Base-by-base conservation (phyloP, 306 rosid species). In the Corylus heterophylla region DNA sequence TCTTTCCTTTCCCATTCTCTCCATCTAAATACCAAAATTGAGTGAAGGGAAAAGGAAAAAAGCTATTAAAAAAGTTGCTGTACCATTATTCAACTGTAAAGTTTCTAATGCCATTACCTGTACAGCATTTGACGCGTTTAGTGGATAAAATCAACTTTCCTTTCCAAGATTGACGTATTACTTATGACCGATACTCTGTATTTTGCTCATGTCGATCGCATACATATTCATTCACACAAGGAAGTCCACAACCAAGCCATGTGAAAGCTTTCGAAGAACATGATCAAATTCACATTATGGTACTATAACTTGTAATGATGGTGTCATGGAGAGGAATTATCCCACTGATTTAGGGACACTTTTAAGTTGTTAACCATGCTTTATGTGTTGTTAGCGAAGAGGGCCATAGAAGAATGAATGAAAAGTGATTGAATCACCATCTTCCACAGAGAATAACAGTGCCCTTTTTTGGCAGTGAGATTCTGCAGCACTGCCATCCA, bases 341-440 rank as follows among this genome's bases (percentile, higher is more conserved):
- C 6, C 45, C 45, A 42, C 8, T 42, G 45, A 42, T 42, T 42
- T 42, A 42, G 45, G 45, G 45, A 42, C 45, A 6, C 8, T 42
- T 42, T 42, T 42, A 0, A 5, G 5, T 42, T 0, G 45, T 42
- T 42, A 42, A 42, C 45, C 45, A 42, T 42, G 45, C 45, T 42
- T 42, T 42, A 42, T 42, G 45, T 0, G 45, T 42, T 58, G 52
- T 58, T 67, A 14, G 62, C 16, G 10, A 66, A 75, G 29, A 35
- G 25, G 55, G 56, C 59, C 74, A 55, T 18, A 73, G 47, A 27
- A 63, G 7, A 6, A 42, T 42, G 61, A 70, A 71, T 52, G 16
- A 51, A 69, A 83, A 76, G 81, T 85, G 74, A 71, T 75, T 71
- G 75, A 66, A 71, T 69, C 73, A 76, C 76, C 18, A 70, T 80